These are phyloP conservation scores for Bullera alba DNA, from an alignment of 768 basidiomycete species.

Conservation along the genomic window DNA sequence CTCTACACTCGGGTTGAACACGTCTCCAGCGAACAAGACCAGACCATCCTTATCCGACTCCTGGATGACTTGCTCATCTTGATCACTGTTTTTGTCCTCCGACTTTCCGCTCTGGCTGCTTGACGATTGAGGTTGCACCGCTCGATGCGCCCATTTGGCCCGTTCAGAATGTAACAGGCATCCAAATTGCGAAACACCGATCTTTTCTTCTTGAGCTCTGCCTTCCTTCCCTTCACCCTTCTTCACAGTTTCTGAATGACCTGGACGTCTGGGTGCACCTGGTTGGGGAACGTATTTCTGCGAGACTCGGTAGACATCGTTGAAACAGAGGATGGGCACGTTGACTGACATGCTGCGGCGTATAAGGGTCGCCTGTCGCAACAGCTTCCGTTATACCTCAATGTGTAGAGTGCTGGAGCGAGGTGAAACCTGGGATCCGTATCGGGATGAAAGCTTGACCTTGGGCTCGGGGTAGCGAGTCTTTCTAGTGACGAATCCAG, in stretches of 20 bases:
- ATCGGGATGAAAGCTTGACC: too few species aligned
- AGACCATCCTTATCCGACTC: conserved; percentile 64
- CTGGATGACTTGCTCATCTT: conserved; percentile 12
- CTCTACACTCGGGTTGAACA: conserved; percentile 80
- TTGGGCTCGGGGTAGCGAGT: too few species aligned
- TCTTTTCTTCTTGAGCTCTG: conserved; percentile 28
- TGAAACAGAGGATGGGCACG: conserved; percentile 47
- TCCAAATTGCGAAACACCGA: conserved; percentile 82
- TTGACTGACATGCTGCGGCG: conserved; percentile 15
- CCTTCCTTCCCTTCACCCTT: not conserved
- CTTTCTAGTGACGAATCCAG: too few species aligned
- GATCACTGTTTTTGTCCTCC: not conserved
- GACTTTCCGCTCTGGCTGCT: not conserved
- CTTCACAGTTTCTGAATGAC: not conserved
- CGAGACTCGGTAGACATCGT: conserved; percentile 63
- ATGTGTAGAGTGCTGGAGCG: too few species aligned
- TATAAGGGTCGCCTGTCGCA: too few species aligned
- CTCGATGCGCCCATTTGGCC: conserved; percentile 51
- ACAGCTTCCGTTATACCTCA: too few species aligned
- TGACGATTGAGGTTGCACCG: not conserved
- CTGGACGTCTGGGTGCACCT: conserved; percentile 29
- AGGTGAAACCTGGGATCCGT: too few species aligned
- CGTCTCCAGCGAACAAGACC: conserved; percentile 78
- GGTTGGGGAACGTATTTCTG: conserved; percentile 54
- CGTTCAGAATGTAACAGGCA: conserved; percentile 61